These are phyloP conservation scores for Halteria grandinella DNA, from an alignment of 73 alveolate species.

Conservation along the genomic window DNA sequence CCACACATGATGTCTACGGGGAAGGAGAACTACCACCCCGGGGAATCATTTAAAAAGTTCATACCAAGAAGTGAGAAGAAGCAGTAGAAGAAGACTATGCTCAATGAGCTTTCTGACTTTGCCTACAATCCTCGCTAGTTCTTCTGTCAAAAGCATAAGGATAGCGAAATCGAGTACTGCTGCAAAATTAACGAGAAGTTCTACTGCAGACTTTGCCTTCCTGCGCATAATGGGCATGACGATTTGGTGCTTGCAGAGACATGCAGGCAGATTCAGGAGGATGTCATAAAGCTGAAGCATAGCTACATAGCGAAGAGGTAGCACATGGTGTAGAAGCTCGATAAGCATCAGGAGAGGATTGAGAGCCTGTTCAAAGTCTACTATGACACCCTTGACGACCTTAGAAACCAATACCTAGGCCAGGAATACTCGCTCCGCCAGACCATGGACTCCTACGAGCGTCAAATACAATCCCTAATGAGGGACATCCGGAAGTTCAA, in stretches of 20 bases:
- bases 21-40: not conserved
- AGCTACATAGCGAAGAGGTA: slow-evolving; percentile 28
- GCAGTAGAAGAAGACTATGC: slow-evolving; percentile 1
- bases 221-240: slow-evolving; percentile 25
- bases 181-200: slow-evolving; percentile 42
- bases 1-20: not conserved
- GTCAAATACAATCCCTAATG: slow-evolving; percentile 1
- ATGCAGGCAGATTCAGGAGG: not conserved
- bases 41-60: slow-evolving; percentile 30
- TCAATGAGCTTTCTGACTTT: slow-evolving; percentile 25
- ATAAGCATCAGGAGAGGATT: slow-evolving; percentile 28
- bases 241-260: slow-evolving; percentile 16
- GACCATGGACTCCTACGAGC: slow-evolving; percentile 27
- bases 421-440: slow-evolving; percentile 13
- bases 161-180: slow-evolving; percentile 33
- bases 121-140: slow-evolving; percentile 26
- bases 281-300: slow-evolving; percentile 23
- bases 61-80: slow-evolving; percentile 37
- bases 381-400: slow-evolving; percentile 48
- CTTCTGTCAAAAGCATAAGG: slow-evolving; percentile 48
- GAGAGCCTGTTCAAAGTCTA: slow-evolving; percentile 48
- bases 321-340: slow-evolving; percentile 18
- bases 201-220: slow-evolving; percentile 43
- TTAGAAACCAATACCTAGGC: slow-evolving; percentile 26
- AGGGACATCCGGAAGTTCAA: slow-evolving; percentile 14